Base-by-base conservation (phyloP, 208 protist genomes). In the Herpetomonas samuelpessoai region DNA sequence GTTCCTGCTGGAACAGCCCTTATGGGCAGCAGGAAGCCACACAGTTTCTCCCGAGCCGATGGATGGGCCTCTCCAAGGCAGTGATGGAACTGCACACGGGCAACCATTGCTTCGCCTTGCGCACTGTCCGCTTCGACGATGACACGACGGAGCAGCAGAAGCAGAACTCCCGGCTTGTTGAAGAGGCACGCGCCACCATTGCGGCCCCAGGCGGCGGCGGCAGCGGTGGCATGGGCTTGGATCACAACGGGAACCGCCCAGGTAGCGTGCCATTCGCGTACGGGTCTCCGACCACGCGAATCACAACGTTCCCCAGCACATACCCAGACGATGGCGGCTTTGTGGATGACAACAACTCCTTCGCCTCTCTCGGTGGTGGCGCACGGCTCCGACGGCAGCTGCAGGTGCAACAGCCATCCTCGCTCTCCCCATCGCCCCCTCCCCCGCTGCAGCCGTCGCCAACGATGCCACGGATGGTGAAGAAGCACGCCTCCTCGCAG, bases 51-150 rank as follows among this genome's bases (percentile, higher is more conserved):
- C 53, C 66, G 2, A 86, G 79, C 53, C 68, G 71, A 0, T 86
- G 79, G 76, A 78, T 81, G 66, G 79, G 71, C 9, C 48, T 86
- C 7, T 82, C 74, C 19, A 56, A 63, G 29, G n/a, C 57, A 21
- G 65, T 74, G 29, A 86, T 86, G 74, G 68, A 55, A 9, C 61
- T 76, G 28, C 51, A 72, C 63, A 80, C 79, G 1, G 68, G 60
- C n/a, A 69, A 82, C 39, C 68, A 66, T 56, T 86, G 79, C 73
- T 78, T 86, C 47, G 56, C 51, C 1, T 60, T 80, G 51, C 75
- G 66, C 19, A 50, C 67, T 45, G 55, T 69, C 47, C 52, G 55
- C 47, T 55, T 67, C 26, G 57, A 63, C 1, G 60, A 71, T 24
- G 62, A 69, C 21, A 46, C 58, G 1, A 52, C 50, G 21, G 48